phyloP scores from a whole-genome alignment of 768 basidiomycete genomes.

The Pleurotus djamor region DNA sequence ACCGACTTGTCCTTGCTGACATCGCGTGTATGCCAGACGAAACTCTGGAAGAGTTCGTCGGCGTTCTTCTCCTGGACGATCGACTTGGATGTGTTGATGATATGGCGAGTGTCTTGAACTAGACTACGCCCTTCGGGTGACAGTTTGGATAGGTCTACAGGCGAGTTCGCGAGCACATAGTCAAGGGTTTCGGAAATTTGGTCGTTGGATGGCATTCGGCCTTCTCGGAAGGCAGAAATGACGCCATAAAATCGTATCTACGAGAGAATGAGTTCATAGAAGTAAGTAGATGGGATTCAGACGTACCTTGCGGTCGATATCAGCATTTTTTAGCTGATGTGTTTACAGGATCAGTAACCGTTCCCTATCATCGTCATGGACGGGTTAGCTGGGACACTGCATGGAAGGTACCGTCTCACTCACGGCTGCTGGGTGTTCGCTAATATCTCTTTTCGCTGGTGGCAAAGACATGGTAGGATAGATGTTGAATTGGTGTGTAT shows the following conservation, averaged over 20 bases:
- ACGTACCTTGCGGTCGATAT: slow-evolving; percentile 74
- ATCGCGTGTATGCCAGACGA: slow-evolving; percentile 75
- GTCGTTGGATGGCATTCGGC: slow-evolving; percentile 72
- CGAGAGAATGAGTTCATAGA: neutral
- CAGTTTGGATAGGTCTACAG: slow-evolving; percentile 62
- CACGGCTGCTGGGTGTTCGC: slow-evolving; percentile 43
- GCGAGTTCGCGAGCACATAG: slow-evolving; percentile 58
- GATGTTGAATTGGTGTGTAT: neutral
- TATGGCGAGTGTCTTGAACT: slow-evolving; percentile 69
- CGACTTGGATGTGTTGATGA: slow-evolving; percentile 68
- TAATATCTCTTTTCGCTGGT: slow-evolving; percentile 56
- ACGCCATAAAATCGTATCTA: slow-evolving; percentile 77
- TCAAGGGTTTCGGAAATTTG: slow-evolving; percentile 74
- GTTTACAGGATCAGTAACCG: slow-evolving; percentile 67
- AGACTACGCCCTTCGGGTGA: slow-evolving; percentile 77
- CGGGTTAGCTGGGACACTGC: neutral
- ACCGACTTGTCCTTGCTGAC: slow-evolving; percentile 26
- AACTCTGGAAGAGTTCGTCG: slow-evolving; percentile 90
- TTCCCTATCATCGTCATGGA: slow-evolving; percentile 20
- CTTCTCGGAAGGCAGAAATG: slow-evolving; percentile 75
- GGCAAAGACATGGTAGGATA: slow-evolving; percentile 58
- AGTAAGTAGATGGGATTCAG: neutral
- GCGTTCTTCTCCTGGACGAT: slow-evolving; percentile 80
- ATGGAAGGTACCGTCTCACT: neutral
- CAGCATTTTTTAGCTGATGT: slow-evolving; percentile 57